These are phyloP conservation scores for Pseudogymnoascus sp. DNA, from an alignment of 2,329 filamentous ascomycete genomes.

Conservation along the genomic window DNA sequence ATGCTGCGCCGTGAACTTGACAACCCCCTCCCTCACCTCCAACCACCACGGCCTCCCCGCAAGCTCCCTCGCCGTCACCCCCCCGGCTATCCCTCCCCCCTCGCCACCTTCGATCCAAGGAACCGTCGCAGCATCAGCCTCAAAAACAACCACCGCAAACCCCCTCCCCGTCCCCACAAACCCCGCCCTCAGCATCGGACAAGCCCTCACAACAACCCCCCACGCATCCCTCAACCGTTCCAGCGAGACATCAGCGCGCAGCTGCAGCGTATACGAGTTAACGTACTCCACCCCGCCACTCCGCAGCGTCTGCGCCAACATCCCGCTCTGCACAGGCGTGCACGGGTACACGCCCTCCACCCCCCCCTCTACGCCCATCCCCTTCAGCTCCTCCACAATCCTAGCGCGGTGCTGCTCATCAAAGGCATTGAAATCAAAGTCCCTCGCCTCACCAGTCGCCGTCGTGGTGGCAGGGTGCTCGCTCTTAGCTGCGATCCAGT, in stretches of 20 bases:
- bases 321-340: slow-evolving; percentile 69
- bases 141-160: slow-evolving; percentile 68
- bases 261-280: slow-evolving; percentile 55
- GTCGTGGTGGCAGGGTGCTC: neutral
- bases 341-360: slow-evolving; percentile 63
- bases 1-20: slow-evolving; percentile 47
- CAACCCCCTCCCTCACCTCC: slow-evolving; percentile 11
- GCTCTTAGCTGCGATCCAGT: slow-evolving; percentile 16
- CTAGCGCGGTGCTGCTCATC: slow-evolving; percentile 33
- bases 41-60: slow-evolving; percentile 23
- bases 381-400: slow-evolving; percentile 15
- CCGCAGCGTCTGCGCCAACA: slow-evolving; percentile 65
- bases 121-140: slow-evolving; percentile 24
- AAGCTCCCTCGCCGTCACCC: neutral
- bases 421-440: slow-evolving; percentile 42
- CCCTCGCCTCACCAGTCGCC: slow-evolving; percentile 6
- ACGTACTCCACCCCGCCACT: slow-evolving; percentile 64
- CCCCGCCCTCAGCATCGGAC: slow-evolving; percentile 69
- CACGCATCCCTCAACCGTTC: slow-evolving; percentile 48
- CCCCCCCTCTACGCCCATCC: slow-evolving; percentile 17
- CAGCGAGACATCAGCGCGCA: slow-evolving; percentile 35
- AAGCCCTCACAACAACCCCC: slow-evolving; percentile 40
- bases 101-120: slow-evolving; percentile 32
- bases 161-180: slow-evolving; percentile 56
- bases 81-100: neutral